phyloP scores from a whole-genome alignment of 129 eudicot genomes.

The Flaveria bidentis region DNA sequence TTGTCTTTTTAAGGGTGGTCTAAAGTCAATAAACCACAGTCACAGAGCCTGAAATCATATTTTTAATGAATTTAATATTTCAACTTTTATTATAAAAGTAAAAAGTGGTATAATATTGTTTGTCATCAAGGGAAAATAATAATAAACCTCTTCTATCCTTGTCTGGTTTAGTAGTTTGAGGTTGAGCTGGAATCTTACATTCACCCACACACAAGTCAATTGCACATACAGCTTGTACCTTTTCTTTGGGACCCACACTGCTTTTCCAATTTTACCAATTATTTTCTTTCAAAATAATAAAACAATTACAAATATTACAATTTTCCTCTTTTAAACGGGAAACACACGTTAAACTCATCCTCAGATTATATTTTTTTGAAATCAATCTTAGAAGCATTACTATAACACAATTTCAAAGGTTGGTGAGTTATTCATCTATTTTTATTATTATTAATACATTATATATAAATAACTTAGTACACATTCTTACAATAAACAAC shows the following conservation, averaged over 20 bases:
- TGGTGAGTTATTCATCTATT: too few species aligned
- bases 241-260: conserved; percentile 6
- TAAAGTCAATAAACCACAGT: conserved; percentile 33
- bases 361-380: too few species aligned
- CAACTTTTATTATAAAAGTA: conserved; percentile 3
- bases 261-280: neutral
- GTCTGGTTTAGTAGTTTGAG: conserved; percentile 34
- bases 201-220: conserved; percentile 13
- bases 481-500: too few species aligned
- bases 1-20: conserved; percentile 43
- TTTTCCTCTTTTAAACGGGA: too few species aligned
- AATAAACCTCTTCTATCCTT: neutral
- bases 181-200: conserved; percentile 33
- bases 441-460: too few species aligned
- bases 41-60: conserved; percentile 19
- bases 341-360: too few species aligned
- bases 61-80: conserved; percentile 6
- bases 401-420: too few species aligned
- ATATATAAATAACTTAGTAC: too few species aligned
- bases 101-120: conserved; percentile 19
- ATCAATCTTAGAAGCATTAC: too few species aligned
- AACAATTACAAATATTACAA: too few species aligned
- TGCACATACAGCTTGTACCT: neutral
- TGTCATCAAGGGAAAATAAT: neutral
- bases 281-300: neutral